Evolutionary conservation across 306 rosid species (phyloP).

Genomic region (Vigna reflexopilosa): DNA sequence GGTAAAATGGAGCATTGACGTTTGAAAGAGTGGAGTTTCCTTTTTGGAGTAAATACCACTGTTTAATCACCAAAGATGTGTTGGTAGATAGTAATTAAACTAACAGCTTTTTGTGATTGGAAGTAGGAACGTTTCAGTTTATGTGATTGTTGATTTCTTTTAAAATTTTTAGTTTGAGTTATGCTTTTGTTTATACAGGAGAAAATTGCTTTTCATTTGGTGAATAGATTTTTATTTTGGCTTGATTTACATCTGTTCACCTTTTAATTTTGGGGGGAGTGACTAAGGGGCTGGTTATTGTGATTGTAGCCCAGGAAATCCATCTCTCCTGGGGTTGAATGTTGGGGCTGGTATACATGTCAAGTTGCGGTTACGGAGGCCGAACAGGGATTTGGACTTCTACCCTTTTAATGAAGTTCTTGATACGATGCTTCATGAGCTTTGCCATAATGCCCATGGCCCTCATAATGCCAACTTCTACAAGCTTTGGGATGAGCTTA

Average conservation of each 20-base stretch:
- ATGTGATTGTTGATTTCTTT: neutral
- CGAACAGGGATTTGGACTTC: constrained; percentile 72
- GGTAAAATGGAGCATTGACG: neutral
- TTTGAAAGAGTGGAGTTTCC: constrained; percentile 13
- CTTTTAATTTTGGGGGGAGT: constrained; percentile 22
- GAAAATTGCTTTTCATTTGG: constrained; percentile 20
- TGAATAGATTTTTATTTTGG: constrained; percentile 6
- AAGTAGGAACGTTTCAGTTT: neutral
- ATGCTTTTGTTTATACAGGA: neutral
- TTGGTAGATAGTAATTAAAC: neutral
- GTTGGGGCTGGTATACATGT: constrained; percentile 80
- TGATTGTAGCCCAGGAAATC: constrained; percentile 73
- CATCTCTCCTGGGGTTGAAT: constrained; percentile 77
- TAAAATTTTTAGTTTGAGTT: constrained; percentile 5
- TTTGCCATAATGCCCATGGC: constrained; percentile 83
- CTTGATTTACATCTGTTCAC: neutral
- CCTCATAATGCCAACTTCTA: constrained; percentile 88
- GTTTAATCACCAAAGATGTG: constrained; percentile 9
- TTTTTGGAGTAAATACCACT: neutral
- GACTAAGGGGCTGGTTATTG: constrained; percentile 19
- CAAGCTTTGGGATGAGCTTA: constrained; percentile 95
- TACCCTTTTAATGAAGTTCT: constrained; percentile 75
- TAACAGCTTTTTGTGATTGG: neutral
- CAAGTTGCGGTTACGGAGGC: constrained; percentile 85
- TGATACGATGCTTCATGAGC: constrained; percentile 98